Conservation (phyloP, 768 basidiomycete species). For the Calocera viscosa region DNA sequence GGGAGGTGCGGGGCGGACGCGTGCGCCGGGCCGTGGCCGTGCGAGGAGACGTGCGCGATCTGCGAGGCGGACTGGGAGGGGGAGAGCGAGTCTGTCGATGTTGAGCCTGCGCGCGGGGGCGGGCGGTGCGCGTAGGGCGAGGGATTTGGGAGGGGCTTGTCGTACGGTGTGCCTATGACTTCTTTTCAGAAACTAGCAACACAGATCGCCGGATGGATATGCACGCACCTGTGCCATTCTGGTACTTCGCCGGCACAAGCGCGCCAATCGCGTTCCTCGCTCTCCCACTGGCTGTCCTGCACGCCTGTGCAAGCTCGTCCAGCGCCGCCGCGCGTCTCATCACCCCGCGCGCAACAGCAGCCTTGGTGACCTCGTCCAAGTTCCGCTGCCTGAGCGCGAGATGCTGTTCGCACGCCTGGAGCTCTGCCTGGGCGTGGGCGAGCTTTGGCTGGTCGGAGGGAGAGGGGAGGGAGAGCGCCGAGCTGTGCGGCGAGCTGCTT, state of each 20-base stretch:
- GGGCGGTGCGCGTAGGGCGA: not conserved
- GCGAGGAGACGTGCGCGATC: constrained; percentile 20
- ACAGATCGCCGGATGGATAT: not conserved
- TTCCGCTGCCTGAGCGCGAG: constrained; percentile 58
- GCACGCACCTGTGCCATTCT: not conserved
- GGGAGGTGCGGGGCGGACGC: not conserved
- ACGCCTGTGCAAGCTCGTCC: constrained; percentile 36
- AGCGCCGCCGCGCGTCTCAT: constrained; percentile 50
- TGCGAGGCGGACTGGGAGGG: constrained; percentile 73
- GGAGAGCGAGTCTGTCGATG: constrained; percentile 36
- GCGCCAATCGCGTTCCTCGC: not conserved
- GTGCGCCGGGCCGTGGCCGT: not conserved
- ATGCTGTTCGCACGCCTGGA: constrained; percentile 71
- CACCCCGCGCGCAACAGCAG: constrained; percentile 51
- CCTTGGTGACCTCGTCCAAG: constrained; percentile 40
- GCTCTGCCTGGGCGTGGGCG: constrained; percentile 50
- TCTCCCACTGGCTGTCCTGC: not conserved
- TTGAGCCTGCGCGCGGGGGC: not conserved
- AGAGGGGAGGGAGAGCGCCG: constrained; percentile 2
- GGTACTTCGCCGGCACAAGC: not conserved
- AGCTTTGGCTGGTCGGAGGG: constrained; percentile 13
- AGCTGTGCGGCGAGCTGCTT: constrained; percentile 21
- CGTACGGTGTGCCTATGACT: not conserved
- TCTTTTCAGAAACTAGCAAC: not conserved
- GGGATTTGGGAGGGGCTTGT: not conserved